phyloP scores from a whole-genome alignment of 192 early-diverging fungal species.

The Fimicolochytrium jonesii region DNA sequence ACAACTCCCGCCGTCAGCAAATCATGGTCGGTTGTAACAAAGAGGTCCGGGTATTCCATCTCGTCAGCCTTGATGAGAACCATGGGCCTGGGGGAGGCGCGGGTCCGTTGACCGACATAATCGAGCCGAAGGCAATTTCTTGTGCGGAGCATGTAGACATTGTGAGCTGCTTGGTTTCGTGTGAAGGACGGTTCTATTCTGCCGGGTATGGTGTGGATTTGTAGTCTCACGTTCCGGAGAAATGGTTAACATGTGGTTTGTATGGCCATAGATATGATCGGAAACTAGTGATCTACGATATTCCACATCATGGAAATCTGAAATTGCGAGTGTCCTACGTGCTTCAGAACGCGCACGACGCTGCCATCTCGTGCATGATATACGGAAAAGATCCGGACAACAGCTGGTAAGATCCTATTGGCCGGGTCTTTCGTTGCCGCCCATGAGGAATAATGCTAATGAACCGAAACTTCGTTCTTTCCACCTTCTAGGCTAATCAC shows the following conservation, averaged over 20 bases:
- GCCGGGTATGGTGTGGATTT: conserved; percentile 40
- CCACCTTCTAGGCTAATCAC: conserved; percentile 59
- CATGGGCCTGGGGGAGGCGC: conserved; percentile 21
- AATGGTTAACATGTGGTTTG: background rate
- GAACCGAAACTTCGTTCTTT: background rate
- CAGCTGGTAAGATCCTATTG: conserved; percentile 54
- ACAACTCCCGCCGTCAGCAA: conserved; percentile 54
- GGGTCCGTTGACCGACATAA: conserved; percentile 43
- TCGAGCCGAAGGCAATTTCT: conserved; percentile 38
- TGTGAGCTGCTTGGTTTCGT: conserved; percentile 52
- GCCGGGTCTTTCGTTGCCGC: background rate
- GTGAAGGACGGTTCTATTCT: conserved; percentile 56
- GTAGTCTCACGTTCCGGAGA: background rate
- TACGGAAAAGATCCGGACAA: conserved; percentile 60
- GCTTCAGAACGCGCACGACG: conserved; percentile 54
- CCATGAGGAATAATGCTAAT: background rate
- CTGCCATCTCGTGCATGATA: conserved; percentile 60
- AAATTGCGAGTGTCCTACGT: conserved; percentile 39
- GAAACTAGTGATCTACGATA: conserved; percentile 59
- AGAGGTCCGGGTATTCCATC: conserved; percentile 52
- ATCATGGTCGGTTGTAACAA: conserved; percentile 51
- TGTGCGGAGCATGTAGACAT: conserved; percentile 48
- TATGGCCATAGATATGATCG: conserved; percentile 58
- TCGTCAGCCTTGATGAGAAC: conserved; percentile 39
- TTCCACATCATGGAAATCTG: conserved; percentile 52